Evolutionary conservation across 2,329 filamentous ascomycete genomes (phyloP).

Genomic region (Botrytis squamosa): DNA sequence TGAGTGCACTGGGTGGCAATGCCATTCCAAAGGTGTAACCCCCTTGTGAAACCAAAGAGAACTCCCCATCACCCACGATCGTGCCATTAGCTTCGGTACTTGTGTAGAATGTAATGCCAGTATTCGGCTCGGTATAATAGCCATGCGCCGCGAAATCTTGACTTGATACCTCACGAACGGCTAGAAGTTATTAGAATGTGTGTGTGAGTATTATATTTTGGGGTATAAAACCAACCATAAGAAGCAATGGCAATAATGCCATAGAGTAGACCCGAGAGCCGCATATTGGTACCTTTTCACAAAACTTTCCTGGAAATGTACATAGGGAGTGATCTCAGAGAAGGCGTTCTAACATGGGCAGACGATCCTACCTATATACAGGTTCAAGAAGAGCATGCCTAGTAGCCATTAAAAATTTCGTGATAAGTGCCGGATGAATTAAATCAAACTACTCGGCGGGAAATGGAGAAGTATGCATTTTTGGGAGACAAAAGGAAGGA

Average conservation of each 20-base stretch:
- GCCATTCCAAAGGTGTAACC: conserved; percentile 55
- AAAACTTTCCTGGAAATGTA: not conserved
- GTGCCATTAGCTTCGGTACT: conserved; percentile 45
- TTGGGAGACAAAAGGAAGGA: not conserved
- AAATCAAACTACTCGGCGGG: not conserved
- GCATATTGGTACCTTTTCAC: conserved; percentile 32
- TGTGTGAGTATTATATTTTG: not conserved
- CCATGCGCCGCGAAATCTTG: conserved; percentile 38
- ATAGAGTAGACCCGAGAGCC: conserved; percentile 29
- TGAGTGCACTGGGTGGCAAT: conserved; percentile 50
- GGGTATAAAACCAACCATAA: conserved; percentile 27
- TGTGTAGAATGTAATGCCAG: conserved; percentile 54
- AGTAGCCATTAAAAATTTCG: not conserved
- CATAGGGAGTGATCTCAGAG: not conserved
- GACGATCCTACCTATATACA: not conserved
- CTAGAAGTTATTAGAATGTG: conserved; percentile 26
- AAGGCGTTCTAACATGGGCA: not conserved
- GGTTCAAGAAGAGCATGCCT: not conserved
- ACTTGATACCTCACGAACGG: conserved; percentile 28
- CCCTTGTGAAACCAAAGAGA: conserved; percentile 38
- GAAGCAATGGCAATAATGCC: conserved; percentile 29
- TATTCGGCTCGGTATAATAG: conserved; percentile 46
- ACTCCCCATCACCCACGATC: conserved; percentile 39
- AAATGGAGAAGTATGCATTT: not conserved
- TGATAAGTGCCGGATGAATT: not conserved